Evolutionary conservation across 176 grass and related monocot species (phyloP).

Genomic region (Luzula sylvatica): DNA sequence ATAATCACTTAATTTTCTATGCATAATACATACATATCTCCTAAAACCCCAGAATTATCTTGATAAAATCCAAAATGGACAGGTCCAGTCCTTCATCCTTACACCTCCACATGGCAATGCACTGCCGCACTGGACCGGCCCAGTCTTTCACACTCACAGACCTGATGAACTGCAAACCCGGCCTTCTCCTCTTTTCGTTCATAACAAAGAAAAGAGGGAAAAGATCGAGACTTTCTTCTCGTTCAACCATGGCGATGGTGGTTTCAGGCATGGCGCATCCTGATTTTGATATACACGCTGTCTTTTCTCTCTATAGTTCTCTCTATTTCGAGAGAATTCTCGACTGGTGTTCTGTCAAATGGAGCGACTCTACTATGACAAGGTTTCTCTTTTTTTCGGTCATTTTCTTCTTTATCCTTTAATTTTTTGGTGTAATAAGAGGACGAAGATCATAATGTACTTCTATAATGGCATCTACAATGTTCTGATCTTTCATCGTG

Average conservation of each 20-base stretch:
- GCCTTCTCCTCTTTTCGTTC: neutral
- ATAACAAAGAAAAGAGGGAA: neutral
- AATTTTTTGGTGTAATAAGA: neutral
- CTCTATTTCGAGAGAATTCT: slow-evolving; percentile 58
- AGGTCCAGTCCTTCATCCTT: too few species aligned
- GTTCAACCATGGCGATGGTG: neutral
- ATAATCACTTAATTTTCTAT: too few species aligned
- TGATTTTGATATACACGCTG: slow-evolving; percentile 30
- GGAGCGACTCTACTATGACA: slow-evolving; percentile 14
- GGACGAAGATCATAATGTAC: neutral
- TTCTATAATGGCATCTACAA: neutral
- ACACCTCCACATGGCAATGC: too few species aligned
- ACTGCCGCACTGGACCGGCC: too few species aligned
- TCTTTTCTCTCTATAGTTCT: slow-evolving; percentile 47
- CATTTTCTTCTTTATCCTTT: neutral
- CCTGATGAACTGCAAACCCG: too few species aligned
- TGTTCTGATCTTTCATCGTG: too few species aligned
- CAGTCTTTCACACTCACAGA: too few species aligned
- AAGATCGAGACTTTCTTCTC: neutral
- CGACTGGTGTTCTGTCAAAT: slow-evolving; percentile 31
- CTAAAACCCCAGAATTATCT: too few species aligned
- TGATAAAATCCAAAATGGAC: too few species aligned
- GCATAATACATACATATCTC: too few species aligned
- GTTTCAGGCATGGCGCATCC: slow-evolving; percentile 27
- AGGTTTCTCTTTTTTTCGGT: slow-evolving; percentile 19